These are phyloP conservation scores for Penicillium angulare DNA, from an alignment of 495 filamentous ascomycete species.

Conservation along the genomic window DNA sequence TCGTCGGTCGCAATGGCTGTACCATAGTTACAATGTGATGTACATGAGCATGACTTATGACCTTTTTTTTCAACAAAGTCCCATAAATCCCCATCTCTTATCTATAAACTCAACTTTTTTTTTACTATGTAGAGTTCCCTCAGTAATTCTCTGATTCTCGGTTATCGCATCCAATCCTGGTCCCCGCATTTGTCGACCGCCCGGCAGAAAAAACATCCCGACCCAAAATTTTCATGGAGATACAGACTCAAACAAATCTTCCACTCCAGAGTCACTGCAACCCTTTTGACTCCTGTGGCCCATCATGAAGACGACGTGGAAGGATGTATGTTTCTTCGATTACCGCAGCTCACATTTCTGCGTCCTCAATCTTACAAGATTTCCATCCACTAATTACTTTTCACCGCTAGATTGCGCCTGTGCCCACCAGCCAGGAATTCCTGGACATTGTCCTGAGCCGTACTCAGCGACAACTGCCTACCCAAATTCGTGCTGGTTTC, in stretches of 20 bases:
- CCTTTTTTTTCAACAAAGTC: neutral
- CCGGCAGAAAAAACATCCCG: conserved; percentile 36
- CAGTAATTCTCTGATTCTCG: conserved; percentile 12
- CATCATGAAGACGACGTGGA: conserved; percentile 72
- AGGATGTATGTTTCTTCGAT: conserved; percentile 48
- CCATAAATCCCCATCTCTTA: neutral
- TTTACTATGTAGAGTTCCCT: neutral
- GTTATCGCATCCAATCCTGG: conserved; percentile 23
- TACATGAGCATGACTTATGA: conserved; percentile 16
- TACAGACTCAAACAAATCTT: conserved; percentile 22
- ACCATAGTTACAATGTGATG: conserved; percentile 27
- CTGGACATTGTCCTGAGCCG: conserved; percentile 93
- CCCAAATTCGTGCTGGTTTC: conserved; percentile 94
- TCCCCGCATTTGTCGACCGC: conserved; percentile 35
- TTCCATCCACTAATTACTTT: conserved; percentile 20
- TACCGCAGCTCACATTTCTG: neutral
- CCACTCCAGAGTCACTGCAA: conserved; percentile 24
- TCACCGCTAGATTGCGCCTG: conserved; percentile 69
- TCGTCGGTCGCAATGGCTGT: conserved; percentile 16
- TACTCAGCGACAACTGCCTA: conserved; percentile 91
- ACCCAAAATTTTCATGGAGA: conserved; percentile 31
- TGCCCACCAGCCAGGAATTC: conserved; percentile 93
- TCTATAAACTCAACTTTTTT: too few relatives aligned
- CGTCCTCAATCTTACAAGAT: neutral
- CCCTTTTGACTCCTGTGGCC: conserved; percentile 33